Evolutionary conservation across 306 rosid genomes (phyloP).

Genomic region (Lablab purpureus): DNA sequence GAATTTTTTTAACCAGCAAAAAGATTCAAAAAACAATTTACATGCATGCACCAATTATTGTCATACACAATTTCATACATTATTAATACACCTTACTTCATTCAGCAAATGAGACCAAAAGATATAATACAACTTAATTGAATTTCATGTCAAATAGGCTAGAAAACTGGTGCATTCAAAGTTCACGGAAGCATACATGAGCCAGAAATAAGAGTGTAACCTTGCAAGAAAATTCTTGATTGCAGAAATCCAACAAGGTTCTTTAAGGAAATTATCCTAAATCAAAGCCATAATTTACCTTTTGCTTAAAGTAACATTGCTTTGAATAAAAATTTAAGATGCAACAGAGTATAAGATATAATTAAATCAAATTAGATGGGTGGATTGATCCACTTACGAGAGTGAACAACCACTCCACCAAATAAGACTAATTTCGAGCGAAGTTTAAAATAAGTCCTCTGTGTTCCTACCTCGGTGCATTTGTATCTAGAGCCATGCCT

Average conservation of each 20-base stretch:
- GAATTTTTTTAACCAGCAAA: neutral
- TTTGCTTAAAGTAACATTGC: too few species aligned
- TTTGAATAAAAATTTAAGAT: too few species aligned
- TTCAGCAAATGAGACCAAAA: slow-evolving; percentile 15
- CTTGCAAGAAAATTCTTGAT: too few species aligned
- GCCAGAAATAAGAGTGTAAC: too few species aligned
- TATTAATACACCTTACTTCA: neutral
- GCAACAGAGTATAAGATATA: slow-evolving; percentile 5
- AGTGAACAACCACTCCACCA: neutral
- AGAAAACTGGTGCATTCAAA: neutral
- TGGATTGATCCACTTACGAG: neutral
- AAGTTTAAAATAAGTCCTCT: neutral
- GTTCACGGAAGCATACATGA: too few species aligned
- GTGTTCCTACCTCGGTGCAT: neutral
- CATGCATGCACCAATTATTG: neutral
- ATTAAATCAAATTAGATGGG: slow-evolving; percentile 19
- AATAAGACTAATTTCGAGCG: neutral
- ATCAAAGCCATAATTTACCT: neutral
- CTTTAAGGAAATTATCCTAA: too few species aligned
- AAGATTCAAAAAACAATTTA: neutral
- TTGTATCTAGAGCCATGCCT: neutral
- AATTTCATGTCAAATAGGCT: neutral
- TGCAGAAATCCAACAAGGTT: too few species aligned
- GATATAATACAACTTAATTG: neutral
- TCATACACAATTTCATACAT: neutral